Conservation (phyloP, 1,139 yeast genomes). For the Yamadazyma songkhlaensis region DNA sequence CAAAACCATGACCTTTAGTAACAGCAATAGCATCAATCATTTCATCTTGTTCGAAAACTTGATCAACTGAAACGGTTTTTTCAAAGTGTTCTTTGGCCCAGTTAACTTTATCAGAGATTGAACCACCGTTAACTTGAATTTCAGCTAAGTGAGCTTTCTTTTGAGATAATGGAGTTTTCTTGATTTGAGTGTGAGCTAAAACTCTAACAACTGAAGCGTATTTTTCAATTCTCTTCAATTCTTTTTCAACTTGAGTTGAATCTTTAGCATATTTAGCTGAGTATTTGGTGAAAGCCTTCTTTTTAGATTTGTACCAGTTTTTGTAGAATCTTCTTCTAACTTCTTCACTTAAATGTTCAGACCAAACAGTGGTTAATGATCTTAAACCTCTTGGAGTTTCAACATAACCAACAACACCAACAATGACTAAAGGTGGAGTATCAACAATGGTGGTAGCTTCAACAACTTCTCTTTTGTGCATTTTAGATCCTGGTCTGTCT, state of each 20-base stretch:
- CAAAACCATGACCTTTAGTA: conserved; percentile 99
- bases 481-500: conserved; percentile 99
- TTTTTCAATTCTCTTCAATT: conserved; percentile 97
- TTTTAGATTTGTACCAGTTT: conserved; percentile 99
- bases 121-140: conserved; percentile 99
- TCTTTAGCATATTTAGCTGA: conserved; percentile 96
- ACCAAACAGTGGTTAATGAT: conserved; percentile 99
- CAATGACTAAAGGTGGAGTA: conserved; percentile 98
- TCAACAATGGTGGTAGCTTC: conserved; percentile 99
- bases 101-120: conserved; percentile 93
- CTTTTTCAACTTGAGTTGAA: conserved; percentile 88
- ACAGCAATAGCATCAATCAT: conserved; percentile 98
- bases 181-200: conserved; percentile 98
- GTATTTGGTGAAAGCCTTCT: conserved; percentile 99
- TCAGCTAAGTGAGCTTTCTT: conserved; percentile 99
- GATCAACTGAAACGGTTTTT: conserved; percentile 94
- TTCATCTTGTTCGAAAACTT: conserved; percentile 98
- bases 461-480: conserved; percentile 99
- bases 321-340: conserved; percentile 99
- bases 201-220: conserved; percentile 99
- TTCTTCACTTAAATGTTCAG: conserved; percentile 99
- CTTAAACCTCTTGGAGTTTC: conserved; percentile 99
- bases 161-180: conserved; percentile 98
- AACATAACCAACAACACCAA: conserved; percentile 99
- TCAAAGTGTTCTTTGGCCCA: conserved; percentile 99